Percentiles rank a stretch among this genome's conserved stretches.
phyloP scores from a whole-genome alignment of 2,329 filamentous ascomycete genomes.

The Cladophialophora bantiana region DNA sequence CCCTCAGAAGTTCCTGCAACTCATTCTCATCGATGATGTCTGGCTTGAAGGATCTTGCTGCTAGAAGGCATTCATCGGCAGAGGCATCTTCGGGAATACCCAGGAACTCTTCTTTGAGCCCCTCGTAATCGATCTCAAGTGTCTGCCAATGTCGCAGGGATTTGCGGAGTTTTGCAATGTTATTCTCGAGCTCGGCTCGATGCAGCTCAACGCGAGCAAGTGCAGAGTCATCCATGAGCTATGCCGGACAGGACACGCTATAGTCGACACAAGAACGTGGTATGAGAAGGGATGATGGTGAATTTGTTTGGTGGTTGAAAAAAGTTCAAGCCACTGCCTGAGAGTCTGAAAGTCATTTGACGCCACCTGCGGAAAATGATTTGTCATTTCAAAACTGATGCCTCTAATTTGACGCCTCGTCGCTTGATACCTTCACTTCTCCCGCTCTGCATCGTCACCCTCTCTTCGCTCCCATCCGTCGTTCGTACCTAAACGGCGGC shows the following conservation, averaged over 20 bases:
- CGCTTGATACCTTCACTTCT: not conserved
- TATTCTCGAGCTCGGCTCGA: slow-evolving; percentile 75
- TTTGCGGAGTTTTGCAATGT: slow-evolving; percentile 74
- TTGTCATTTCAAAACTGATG: slow-evolving; percentile 28
- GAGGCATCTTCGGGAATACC: slow-evolving; percentile 58
- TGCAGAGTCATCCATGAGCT: slow-evolving; percentile 52
- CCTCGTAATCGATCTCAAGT: slow-evolving; percentile 91
- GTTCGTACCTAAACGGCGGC: not conserved
- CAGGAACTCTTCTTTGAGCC: slow-evolving; percentile 80
- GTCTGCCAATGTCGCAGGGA: slow-evolving; percentile 86
- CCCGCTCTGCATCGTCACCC: not conserved
- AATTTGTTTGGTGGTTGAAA: not conserved
- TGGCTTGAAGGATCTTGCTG: slow-evolving; percentile 54
- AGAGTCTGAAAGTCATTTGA: not conserved
- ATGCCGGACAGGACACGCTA: not conserved
- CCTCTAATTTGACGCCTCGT: too few relatives aligned
- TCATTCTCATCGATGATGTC: slow-evolving; percentile 58
- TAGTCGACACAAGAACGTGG: not conserved
- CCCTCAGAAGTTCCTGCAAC: slow-evolving; percentile 61
- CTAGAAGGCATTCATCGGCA: slow-evolving; percentile 61
- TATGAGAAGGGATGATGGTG: not conserved
- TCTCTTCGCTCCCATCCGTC: not conserved
- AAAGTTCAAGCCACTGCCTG: not conserved
- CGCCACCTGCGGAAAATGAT: slow-evolving; percentile 15
- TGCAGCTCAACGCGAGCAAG: slow-evolving; percentile 77